Conservation (phyloP, 2,329 filamentous ascomycete genomes). For the Blumeria graminis region DNA sequence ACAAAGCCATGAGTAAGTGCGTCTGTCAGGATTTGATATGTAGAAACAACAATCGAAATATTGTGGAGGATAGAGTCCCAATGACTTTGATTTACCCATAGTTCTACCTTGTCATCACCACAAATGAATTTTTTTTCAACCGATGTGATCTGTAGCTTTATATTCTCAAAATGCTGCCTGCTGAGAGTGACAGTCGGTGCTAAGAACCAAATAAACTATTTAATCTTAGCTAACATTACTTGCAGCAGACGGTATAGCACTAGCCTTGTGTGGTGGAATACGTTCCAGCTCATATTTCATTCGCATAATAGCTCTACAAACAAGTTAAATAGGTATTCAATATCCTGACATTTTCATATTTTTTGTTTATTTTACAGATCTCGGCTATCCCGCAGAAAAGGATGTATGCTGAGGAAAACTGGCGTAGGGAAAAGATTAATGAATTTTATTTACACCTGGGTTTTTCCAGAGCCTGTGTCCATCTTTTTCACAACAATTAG, state of each 20-base stretch:
- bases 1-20: constrained; percentile 39
- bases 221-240: constrained; percentile 1
- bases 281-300: constrained; percentile 10
- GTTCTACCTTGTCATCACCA: constrained; percentile 32
- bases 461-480: constrained; percentile 63
- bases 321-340: not conserved
- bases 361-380: no score
- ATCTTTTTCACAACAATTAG: constrained; percentile 25
- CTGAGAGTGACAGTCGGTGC: constrained; percentile 45
- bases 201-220: constrained; percentile 44
- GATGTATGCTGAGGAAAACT: no score
- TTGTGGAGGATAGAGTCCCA: constrained; percentile 35
- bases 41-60: constrained; percentile 34
- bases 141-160: constrained; percentile 32
- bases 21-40: constrained; percentile 33
- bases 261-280: constrained; percentile 6
- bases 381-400: no score
- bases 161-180: constrained; percentile 36
- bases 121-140: constrained; percentile 28
- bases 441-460: constrained; percentile 34
- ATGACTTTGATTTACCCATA: constrained; percentile 32
- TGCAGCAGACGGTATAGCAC: not conserved
- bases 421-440: no score
- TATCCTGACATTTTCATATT: no score
- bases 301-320: constrained; percentile 8